Evolutionary conservation across 306 rosid species (phyloP).

Genomic region (Dryas alaskensis): DNA sequence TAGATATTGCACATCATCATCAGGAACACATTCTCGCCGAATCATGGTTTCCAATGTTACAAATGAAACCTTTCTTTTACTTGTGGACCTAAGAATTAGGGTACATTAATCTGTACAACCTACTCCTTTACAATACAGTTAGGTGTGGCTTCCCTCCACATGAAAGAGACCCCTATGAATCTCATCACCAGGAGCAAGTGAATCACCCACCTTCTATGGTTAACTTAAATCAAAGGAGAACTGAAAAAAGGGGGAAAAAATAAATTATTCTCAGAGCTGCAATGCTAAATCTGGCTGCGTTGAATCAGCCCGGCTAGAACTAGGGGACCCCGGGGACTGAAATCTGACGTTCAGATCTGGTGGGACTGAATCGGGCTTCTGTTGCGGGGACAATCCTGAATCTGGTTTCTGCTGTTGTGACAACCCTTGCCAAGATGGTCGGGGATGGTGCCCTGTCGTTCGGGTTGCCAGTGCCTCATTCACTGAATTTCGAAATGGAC

Average conservation of each 20-base stretch:
- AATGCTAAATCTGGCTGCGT: slow-evolving; percentile 61
- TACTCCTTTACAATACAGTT: slow-evolving; percentile 43
- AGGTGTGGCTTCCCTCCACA: slow-evolving; percentile 28
- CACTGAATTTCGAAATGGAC: slow-evolving; percentile 26
- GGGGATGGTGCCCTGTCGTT: slow-evolving; percentile 23
- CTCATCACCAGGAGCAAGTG: slow-evolving; percentile 30
- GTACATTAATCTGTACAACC: slow-evolving; percentile 51
- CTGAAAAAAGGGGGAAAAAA: not conserved
- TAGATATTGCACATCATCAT: not conserved
- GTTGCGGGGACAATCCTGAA: slow-evolving; percentile 31
- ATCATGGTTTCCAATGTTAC: slow-evolving; percentile 27
- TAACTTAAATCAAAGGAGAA: slow-evolving; percentile 37
- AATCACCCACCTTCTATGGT: slow-evolving; percentile 51
- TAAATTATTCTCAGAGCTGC: slow-evolving; percentile 54
- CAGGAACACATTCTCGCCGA: slow-evolving; percentile 11
- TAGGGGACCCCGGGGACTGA: slow-evolving; percentile 63
- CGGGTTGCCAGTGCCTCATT: slow-evolving; percentile 21
- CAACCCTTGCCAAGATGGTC: slow-evolving; percentile 36
- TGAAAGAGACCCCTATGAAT: slow-evolving; percentile 20
- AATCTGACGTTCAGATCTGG: slow-evolving; percentile 60
- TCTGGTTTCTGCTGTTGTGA: slow-evolving; percentile 24
- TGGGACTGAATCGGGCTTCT: slow-evolving; percentile 49
- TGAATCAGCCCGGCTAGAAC: slow-evolving; percentile 54
- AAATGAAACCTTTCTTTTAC: slow-evolving; percentile 35
- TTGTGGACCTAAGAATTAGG: slow-evolving; percentile 33